Percentiles rank a stretch among this genome's conserved stretches.
phyloP scores from a whole-genome alignment of 164 flowering plant genomes.

The Chloranthus sessilifolius region DNA sequence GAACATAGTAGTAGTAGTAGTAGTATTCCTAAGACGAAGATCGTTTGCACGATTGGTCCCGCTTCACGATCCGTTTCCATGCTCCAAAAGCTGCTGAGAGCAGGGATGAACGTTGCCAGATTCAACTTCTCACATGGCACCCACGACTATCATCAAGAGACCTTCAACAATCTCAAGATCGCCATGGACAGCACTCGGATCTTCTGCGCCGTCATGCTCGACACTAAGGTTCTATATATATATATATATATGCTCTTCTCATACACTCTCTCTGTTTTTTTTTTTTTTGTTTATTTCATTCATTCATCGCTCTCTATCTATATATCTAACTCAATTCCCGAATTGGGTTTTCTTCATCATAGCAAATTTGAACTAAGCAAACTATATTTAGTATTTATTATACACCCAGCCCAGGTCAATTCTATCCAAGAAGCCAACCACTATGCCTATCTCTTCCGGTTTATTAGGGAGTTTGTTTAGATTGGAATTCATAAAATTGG shows the following conservation, averaged over 20 bases:
- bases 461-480: neutral
- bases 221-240: slow-evolving; percentile 51
- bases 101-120: slow-evolving; percentile 83
- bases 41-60: slow-evolving; percentile 78
- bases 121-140: slow-evolving; percentile 84
- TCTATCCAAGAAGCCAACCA: neutral
- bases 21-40: slow-evolving; percentile 74
- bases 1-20: too few relatives aligned
- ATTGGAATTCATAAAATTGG: neutral
- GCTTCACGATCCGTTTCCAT: slow-evolving; percentile 65
- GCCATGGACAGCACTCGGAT: slow-evolving; percentile 74
- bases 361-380: too few relatives aligned
- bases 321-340: neutral
- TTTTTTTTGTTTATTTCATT: neutral
- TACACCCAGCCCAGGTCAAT: neutral
- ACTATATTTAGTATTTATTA: neutral
- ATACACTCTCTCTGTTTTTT: too few relatives aligned
- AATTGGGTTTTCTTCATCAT: neutral
- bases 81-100: slow-evolving; percentile 69
- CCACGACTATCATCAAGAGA: slow-evolving; percentile 80
- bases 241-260: neutral
- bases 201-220: slow-evolving; percentile 82
- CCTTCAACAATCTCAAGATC: slow-evolving; percentile 51
- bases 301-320: neutral
- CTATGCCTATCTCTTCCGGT: neutral